Evolutionary conservation across 2,329 filamentous ascomycete species (phyloP).

Genomic region (Thielaviopsis musarum): DNA sequence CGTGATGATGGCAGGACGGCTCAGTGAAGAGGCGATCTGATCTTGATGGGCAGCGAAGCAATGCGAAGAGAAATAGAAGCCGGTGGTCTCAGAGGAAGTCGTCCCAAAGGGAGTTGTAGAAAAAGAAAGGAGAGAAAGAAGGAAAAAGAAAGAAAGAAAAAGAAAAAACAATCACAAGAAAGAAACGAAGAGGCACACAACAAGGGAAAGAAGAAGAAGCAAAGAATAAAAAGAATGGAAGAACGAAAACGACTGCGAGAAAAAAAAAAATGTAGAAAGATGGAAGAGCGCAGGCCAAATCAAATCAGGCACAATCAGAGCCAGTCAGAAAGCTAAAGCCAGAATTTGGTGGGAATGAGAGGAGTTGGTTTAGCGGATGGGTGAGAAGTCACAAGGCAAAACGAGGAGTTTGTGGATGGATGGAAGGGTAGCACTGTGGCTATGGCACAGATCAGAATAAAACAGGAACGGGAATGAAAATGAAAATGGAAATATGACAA

Average conservation of each 20-base stretch:
- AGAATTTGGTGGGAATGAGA: background rate
- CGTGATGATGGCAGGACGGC: background rate
- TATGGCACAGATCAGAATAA: constrained; percentile 7
- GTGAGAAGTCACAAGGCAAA: background rate
- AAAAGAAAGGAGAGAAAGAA: background rate
- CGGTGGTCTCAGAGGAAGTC: background rate
- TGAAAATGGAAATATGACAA: background rate
- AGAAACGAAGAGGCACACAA: background rate
- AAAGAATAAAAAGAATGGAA: background rate
- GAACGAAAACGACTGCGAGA: background rate
- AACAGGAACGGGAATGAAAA: background rate
- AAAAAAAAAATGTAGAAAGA: background rate
- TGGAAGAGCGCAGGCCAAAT: background rate
- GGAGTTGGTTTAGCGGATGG: background rate
- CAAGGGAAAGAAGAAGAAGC: background rate
- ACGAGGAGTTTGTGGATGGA: background rate
- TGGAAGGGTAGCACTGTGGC: constrained; percentile 2
- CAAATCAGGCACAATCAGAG: background rate
- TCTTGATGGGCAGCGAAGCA: background rate
- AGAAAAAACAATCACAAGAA: background rate
- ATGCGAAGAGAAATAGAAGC: background rate
- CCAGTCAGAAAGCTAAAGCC: background rate
- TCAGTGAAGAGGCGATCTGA: constrained; percentile 1
- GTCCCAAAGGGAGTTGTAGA: constrained; percentile 2
- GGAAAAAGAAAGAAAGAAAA: constrained; percentile 9